Conservation (phyloP, 2,329 filamentous ascomycete species). For the Colletotrichum sidae region DNA sequence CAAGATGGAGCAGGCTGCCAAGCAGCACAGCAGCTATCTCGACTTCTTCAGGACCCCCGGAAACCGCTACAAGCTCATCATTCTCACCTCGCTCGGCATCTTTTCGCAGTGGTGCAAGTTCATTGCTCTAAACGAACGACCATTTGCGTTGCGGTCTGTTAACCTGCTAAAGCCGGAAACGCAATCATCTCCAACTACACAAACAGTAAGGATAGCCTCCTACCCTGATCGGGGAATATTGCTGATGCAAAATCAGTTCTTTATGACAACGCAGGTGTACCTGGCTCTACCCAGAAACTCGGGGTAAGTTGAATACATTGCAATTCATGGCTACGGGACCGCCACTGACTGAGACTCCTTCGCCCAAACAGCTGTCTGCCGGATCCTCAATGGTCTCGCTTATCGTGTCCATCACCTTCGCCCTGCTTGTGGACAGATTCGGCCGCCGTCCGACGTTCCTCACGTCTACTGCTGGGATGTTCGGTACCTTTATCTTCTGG, state of each 20-base stretch:
- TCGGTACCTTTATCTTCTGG: conserved; percentile 60
- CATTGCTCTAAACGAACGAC: too few relatives aligned
- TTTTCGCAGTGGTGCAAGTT: conserved; percentile 70
- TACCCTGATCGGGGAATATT: too few relatives aligned
- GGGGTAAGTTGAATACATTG: conserved; percentile 47
- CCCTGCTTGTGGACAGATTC: conserved; percentile 60
- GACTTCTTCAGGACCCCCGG: conserved; percentile 72
- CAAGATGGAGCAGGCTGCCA: conserved; percentile 54
- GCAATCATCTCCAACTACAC: conserved; percentile 76
- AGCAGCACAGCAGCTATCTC: conserved; percentile 63
- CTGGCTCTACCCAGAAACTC: conserved; percentile 64
- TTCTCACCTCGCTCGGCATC: conserved; percentile 71
- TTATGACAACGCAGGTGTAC: conserved; percentile 71
- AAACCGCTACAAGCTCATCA: conserved; percentile 71
- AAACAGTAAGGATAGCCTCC: conserved; percentile 46
- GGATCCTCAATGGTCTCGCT: conserved; percentile 70
- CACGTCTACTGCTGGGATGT: conserved; percentile 59
- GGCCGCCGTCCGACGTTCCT: conserved; percentile 67
- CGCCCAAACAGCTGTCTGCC: conserved; percentile 45
- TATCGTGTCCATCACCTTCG: conserved; percentile 65
- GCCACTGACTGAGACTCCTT: not conserved
- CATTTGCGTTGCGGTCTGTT: too few relatives aligned
- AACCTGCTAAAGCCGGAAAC: conserved; percentile 59
- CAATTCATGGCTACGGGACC: not conserved
- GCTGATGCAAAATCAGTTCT: conserved; percentile 48